Conservation (phyloP, 768 basidiomycete species). For the Lactifluus subvellereus region DNA sequence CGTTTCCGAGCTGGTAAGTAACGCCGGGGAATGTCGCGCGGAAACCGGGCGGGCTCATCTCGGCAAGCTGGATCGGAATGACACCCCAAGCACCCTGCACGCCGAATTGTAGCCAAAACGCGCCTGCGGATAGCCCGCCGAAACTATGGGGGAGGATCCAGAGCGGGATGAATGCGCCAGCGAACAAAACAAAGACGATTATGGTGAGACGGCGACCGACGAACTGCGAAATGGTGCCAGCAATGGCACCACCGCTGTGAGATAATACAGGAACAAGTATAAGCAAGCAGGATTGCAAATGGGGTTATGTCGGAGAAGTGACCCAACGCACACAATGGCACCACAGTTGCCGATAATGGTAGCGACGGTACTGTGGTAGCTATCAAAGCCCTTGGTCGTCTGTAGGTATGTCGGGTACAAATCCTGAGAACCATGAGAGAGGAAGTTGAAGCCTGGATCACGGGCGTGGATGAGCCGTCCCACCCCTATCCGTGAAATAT, state of each 20-base stretch:
- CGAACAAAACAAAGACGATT: slow-evolving; percentile 32
- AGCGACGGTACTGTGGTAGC: slow-evolving; percentile 34
- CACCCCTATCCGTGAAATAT: neutral
- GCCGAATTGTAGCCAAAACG: slow-evolving; percentile 44
- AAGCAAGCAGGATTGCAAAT: slow-evolving; percentile 15
- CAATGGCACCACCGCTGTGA: slow-evolving; percentile 35
- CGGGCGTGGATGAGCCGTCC: slow-evolving; percentile 6
- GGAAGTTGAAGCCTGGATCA: slow-evolving; percentile 43
- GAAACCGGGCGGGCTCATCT: slow-evolving; percentile 46
- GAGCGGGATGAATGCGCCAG: slow-evolving; percentile 34
- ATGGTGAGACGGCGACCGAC: slow-evolving; percentile 43
- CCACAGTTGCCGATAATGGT: slow-evolving; percentile 42
- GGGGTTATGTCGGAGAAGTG: neutral
- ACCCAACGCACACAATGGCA: slow-evolving; percentile 27
- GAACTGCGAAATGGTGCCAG: slow-evolving; percentile 38
- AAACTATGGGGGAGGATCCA: slow-evolving; percentile 45
- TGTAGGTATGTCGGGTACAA: slow-evolving; percentile 39
- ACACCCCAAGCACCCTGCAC: slow-evolving; percentile 38
- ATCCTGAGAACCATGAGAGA: slow-evolving; percentile 46
- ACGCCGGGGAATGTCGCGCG: slow-evolving; percentile 43
- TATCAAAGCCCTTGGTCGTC: slow-evolving; percentile 33
- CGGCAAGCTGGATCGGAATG: slow-evolving; percentile 41
- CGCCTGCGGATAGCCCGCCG: slow-evolving; percentile 39
- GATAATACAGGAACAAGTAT: neutral
- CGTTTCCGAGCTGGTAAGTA: slow-evolving; percentile 41